Conservation (phyloP, 306 rosid genomes). For the Sicyos baderoa region DNA sequence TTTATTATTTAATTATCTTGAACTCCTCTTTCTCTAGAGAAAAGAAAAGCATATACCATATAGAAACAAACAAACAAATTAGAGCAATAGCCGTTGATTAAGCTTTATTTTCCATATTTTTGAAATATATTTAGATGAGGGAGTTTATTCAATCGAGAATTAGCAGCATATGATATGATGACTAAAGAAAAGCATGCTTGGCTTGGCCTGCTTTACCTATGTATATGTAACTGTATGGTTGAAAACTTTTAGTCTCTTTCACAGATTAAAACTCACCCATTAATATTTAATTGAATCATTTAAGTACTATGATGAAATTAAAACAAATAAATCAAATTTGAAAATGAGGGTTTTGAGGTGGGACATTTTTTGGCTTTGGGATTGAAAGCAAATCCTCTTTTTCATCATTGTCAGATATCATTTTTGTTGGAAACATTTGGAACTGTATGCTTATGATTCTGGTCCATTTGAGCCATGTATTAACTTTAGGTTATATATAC, state of each 20-base stretch:
- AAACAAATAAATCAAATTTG: not conserved
- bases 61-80: no score
- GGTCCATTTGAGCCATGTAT: conserved; percentile 26
- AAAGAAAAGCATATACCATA: no score
- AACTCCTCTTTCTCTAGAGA: no score
- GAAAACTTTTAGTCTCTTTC: not conserved
- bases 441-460: conserved; percentile 23
- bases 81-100: not conserved
- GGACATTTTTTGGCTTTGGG: conserved; percentile 9
- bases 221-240: not conserved
- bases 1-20: no score
- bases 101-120: no score
- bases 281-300: conserved; percentile 1
- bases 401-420: conserved; percentile 15
- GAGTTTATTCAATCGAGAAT: not conserved
- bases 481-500: conserved; percentile 20
- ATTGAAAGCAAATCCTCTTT: conserved; percentile 15
- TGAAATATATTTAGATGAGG: not conserved
- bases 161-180: conserved; percentile 6
- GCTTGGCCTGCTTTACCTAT: not conserved
- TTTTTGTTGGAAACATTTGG: conserved; percentile 2
- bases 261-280: not conserved
- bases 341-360: not conserved
- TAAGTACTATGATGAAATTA: not conserved
- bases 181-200: conserved; percentile 4